These are phyloP conservation scores for Craterostigma plantagineum DNA, from an alignment of 257 asterid genomes.

Conservation along the genomic window DNA sequence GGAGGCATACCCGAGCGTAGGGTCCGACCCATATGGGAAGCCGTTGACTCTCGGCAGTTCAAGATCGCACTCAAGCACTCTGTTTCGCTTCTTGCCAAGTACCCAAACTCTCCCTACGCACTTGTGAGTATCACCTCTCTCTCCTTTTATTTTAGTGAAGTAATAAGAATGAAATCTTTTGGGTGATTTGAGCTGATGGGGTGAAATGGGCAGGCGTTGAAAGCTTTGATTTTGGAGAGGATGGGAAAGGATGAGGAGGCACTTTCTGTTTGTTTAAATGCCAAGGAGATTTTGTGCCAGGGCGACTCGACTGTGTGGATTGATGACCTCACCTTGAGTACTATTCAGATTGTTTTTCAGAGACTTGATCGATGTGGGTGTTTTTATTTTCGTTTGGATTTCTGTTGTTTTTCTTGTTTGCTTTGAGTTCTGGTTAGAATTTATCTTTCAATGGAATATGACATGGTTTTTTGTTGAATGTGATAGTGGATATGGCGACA, in stretches of 20 bases:
- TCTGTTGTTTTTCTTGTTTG: not conserved
- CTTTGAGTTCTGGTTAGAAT: not conserved
- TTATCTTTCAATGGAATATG: not conserved
- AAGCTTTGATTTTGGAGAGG: conserved; percentile 75
- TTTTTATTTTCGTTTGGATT: not conserved
- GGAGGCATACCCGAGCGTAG: conserved; percentile 95
- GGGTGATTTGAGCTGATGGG: conserved; percentile 3
- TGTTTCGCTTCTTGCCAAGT: conserved; percentile 51
- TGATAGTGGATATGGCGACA: conserved; percentile 86
- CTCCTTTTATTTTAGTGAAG: not conserved
- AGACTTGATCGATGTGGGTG: conserved; percentile 73
- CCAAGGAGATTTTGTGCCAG: conserved; percentile 48
- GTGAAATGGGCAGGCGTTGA: conserved; percentile 43
- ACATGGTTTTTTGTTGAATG: conserved; percentile 5
- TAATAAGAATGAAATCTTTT: not conserved
- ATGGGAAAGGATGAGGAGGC: conserved; percentile 84
- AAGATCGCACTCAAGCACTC: conserved; percentile 79
- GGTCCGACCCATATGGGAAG: conserved; percentile 91
- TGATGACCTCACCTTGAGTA: conserved; percentile 88
- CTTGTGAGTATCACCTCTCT: conserved; percentile 26
- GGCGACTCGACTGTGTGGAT: conserved; percentile 39
- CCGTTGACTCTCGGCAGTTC: conserved; percentile 89
- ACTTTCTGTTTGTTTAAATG: conserved; percentile 54
- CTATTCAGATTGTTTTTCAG: conserved; percentile 90
- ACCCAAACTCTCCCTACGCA: conserved; percentile 76